These are phyloP conservation scores for Tetraselmis chui DNA, from an alignment of 139 green algal genomes.

Conservation along the genomic window DNA sequence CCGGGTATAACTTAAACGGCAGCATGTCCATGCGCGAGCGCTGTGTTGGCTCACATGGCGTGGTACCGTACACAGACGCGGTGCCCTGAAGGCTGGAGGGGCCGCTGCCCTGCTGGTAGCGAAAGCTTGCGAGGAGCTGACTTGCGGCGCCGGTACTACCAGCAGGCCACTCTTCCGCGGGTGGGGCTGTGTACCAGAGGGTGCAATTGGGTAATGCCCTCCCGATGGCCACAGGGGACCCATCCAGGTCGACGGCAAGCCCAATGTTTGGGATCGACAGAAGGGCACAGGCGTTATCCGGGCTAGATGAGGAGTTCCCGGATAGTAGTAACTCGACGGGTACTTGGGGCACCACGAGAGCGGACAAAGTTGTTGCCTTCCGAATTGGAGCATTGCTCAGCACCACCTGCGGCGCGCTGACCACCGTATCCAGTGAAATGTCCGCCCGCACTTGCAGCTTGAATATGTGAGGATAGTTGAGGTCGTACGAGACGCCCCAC, in stretches of 20 bases:
- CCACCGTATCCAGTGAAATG: not conserved
- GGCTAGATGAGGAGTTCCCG: not conserved
- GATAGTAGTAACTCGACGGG: not conserved
- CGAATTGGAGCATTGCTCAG: not conserved
- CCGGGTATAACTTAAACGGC: not conserved
- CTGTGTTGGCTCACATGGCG: not conserved
- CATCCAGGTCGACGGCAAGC: not conserved
- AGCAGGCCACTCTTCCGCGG: not conserved
- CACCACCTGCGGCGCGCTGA: not conserved
- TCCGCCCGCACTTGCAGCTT: not conserved
- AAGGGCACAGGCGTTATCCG: not conserved
- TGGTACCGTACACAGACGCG: not conserved
- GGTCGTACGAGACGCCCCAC: not conserved
- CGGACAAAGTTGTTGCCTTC: not conserved
- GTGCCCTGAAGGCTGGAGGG: not conserved
- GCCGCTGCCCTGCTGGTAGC: not conserved
- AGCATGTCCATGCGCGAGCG: not conserved
- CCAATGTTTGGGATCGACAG: not conserved
- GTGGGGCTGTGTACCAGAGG: not conserved
- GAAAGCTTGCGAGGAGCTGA: not conserved
- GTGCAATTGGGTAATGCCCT: not conserved
- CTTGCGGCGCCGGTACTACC: not conserved
- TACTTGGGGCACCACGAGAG: not conserved
- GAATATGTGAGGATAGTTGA: not conserved
- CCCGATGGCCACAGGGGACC: not conserved